These are phyloP conservation scores for Pseudopyricularia cyperi DNA, from an alignment of 2,329 filamentous ascomycete genomes.

Conservation along the genomic window DNA sequence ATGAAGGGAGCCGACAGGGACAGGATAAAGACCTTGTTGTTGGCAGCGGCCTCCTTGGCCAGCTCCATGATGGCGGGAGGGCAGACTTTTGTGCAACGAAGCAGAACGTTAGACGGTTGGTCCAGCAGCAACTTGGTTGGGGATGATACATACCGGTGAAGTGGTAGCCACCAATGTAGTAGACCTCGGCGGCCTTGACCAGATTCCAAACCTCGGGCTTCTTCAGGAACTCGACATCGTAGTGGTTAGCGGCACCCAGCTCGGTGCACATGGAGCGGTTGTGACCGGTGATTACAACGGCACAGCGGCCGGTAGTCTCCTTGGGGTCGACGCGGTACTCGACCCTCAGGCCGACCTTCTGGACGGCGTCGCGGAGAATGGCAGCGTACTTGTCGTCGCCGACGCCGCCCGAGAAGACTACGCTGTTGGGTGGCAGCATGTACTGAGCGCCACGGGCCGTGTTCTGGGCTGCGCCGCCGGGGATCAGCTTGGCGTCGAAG, in stretches of 20 bases:
- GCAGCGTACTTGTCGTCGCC: slow-evolving; percentile 94
- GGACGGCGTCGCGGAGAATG: slow-evolving; percentile 73
- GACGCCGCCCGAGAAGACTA: slow-evolving; percentile 87
- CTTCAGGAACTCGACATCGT: slow-evolving; percentile 89
- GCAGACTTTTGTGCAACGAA: slow-evolving; percentile 44
- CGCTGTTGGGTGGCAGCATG: slow-evolving; percentile 77
- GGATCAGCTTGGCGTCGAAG: slow-evolving; percentile 86
- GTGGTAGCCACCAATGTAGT: slow-evolving; percentile 94
- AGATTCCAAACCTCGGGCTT: slow-evolving; percentile 82
- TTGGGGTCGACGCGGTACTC: slow-evolving; percentile 87
- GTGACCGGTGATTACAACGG: slow-evolving; percentile 92
- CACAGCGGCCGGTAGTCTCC: slow-evolving; percentile 82
- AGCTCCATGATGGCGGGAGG: slow-evolving; percentile 82
- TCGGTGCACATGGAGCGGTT: slow-evolving; percentile 92
- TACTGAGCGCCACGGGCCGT: slow-evolving; percentile 94
- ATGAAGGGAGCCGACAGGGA: slow-evolving; percentile 95
- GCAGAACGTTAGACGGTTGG: background rate
- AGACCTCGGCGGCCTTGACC: slow-evolving; percentile 76
- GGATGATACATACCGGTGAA: slow-evolving; percentile 46
- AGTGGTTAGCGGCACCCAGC: slow-evolving; percentile 91
- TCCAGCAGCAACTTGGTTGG: background rate
- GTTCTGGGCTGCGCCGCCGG: slow-evolving; percentile 95
- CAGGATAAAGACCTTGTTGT: slow-evolving; percentile 86
- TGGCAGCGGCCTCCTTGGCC: slow-evolving; percentile 74
- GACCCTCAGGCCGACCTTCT: slow-evolving; percentile 76